Conservation (phyloP, 768 basidiomycete genomes). For the Glaciozyma antarctica region DNA sequence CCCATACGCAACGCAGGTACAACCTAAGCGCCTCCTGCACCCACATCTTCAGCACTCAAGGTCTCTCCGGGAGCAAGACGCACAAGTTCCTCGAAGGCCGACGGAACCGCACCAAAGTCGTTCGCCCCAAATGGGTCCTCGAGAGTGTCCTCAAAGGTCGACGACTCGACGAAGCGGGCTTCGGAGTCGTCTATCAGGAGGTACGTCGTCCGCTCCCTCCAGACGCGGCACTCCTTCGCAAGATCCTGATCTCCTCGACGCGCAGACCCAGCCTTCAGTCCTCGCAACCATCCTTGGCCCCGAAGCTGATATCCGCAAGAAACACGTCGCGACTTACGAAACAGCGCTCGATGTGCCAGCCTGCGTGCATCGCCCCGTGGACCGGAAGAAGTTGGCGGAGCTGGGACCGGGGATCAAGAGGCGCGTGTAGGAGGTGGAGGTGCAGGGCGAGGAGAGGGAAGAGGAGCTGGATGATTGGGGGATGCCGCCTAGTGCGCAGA, state of each 20-base stretch:
- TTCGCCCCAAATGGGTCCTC: conserved; percentile 43
- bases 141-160: conserved; percentile 59
- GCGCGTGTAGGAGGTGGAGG: no score
- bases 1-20: conserved; percentile 41
- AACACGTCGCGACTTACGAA: background rate
- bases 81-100: conserved; percentile 54
- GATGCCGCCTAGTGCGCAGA: no score
- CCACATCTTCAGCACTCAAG: conserved; percentile 67
- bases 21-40: conserved; percentile 54
- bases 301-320: background rate
- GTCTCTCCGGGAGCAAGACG: conserved; percentile 61
- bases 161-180: conserved; percentile 54
- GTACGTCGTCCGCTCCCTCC: background rate
- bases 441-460: no score
- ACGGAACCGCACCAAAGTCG: conserved; percentile 50
- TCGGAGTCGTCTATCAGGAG: conserved; percentile 36
- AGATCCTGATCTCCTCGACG: background rate
- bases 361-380: no score
- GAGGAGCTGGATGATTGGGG: no score
- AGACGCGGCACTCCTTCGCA: background rate
- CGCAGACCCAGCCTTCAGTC: conserved; percentile 9
- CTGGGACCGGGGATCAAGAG: no score
- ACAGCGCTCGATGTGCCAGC: background rate
- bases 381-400: no score
- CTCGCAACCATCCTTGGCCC: background rate